Evolutionary conservation across 768 basidiomycete species (phyloP).

Genomic region (Boletus subcaerulescens): DNA sequence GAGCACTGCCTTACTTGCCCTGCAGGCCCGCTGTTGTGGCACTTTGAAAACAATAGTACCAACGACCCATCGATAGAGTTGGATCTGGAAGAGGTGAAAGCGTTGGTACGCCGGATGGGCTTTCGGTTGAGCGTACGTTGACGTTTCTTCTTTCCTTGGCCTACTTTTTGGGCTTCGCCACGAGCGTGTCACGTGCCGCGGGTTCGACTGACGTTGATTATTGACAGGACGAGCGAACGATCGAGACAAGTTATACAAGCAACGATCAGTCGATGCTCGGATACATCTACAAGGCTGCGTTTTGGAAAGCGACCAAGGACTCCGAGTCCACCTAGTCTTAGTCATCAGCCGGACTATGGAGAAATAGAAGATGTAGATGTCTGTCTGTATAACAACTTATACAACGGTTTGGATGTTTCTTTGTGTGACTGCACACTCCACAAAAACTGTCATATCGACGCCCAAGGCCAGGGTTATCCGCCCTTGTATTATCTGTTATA

Average conservation of each 20-base stretch:
- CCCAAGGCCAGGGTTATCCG: too few species aligned
- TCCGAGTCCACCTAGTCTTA: neutral
- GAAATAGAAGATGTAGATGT: neutral
- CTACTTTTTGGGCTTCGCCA: too few species aligned
- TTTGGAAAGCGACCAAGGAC: constrained; percentile 71
- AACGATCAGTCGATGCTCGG: constrained; percentile 78
- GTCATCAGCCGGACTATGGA: too few species aligned
- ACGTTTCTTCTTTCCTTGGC: neutral
- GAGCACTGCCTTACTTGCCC: too few species aligned
- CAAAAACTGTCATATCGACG: too few species aligned
- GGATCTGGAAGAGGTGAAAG: constrained; percentile 85
- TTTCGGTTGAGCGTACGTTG: constrained; percentile 74
- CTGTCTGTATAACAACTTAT: neutral
- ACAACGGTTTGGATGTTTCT: too few species aligned
- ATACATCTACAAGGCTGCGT: constrained; percentile 80
- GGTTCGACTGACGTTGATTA: neutral
- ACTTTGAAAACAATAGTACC: constrained; percentile 86
- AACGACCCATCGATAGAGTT: constrained; percentile 85
- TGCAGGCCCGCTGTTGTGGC: constrained; percentile 91
- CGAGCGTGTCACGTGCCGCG: neutral
- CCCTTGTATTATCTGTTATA: too few species aligned
- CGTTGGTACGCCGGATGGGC: constrained; percentile 67
- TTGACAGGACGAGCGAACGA: constrained; percentile 80
- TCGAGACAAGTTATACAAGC: constrained; percentile 85
- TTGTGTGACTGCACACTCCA: too few species aligned